These are phyloP conservation scores for Malus hybrid DNA, from an alignment of 331 rosid species.

Conservation along the genomic window DNA sequence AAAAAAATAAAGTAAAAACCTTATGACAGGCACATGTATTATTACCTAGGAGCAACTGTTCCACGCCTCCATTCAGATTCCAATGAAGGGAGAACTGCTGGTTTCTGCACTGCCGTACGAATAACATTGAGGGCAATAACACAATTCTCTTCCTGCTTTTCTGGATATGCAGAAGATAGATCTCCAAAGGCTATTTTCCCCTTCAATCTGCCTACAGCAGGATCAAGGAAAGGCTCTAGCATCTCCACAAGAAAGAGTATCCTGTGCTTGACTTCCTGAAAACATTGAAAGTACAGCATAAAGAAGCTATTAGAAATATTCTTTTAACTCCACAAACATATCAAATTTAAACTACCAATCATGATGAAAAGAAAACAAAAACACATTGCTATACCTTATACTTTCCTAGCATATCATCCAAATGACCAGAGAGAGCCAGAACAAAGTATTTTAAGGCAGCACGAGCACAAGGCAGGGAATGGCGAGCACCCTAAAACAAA, in stretches of 20 bases:
- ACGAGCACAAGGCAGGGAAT: conserved; percentile 55
- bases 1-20: background rate
- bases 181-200: conserved; percentile 76
- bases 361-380: background rate
- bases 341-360: background rate
- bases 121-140: conserved; percentile 66
- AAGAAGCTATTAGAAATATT: conserved; percentile 1
- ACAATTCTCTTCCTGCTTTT: conserved; percentile 64
- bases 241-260: conserved; percentile 92
- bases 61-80: conserved; percentile 97
- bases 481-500: conserved; percentile 50
- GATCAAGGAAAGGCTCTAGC: conserved; percentile 91
- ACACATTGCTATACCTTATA: conserved; percentile 52
- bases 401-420: conserved; percentile 79
- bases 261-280: conserved; percentile 77
- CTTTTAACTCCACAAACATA: background rate
- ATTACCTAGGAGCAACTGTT: conserved; percentile 88
- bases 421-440: conserved; percentile 87
- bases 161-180: conserved; percentile 58
- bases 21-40: conserved; percentile 2
- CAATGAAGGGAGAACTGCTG: conserved; percentile 76
- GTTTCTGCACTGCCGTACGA: conserved; percentile 68
- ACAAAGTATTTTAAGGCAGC: conserved; percentile 80
- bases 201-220: conserved; percentile 64
- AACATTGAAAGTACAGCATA: background rate